Base-by-base conservation (phyloP, 108 stramenopile genomes). In the Thalassiosira profunda region DNA sequence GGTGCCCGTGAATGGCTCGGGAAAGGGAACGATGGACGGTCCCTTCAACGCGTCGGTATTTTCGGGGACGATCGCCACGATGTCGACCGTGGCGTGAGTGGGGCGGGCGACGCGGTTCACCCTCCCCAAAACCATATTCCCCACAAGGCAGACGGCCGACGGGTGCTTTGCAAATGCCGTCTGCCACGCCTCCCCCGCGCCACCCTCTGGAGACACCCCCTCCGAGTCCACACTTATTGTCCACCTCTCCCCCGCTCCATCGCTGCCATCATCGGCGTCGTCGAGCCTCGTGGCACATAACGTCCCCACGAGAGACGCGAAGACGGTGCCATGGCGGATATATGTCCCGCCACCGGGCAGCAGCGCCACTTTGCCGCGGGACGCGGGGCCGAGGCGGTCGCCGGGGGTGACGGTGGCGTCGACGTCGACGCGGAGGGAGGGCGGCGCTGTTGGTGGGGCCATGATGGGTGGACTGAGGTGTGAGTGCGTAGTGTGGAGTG, bases 341-440 rank as follows among this genome's bases (percentile, higher is more conserved):
- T 86, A 88, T 9, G 89, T 89, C 57, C 94, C 94, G 5, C 38
- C 35, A n/a, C 91, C 91, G 7, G 86, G 24, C 10, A 75, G 21
- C 30, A 75, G 36, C 5, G 42, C 10, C 11, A 30, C 51, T 38
- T 61, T 55, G 9, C 34, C 26, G 6, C 47, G 34, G 14, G 67
- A 28, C 20, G 74, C 79, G 35, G 70, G 78, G 8, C 88, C 87
- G 0, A 95, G 40, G 7, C 87, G 81, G 54, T 95, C 94, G 17
- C 94, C 94, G 18, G 94, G 94, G 18, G 84, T 79, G 0, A 95
- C 84, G 0, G 61, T 77, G 15, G 73, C 68, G 33, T 80, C 84
- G 1, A 78, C 31, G 17, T 49, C 18, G 47, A 78, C 83, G 54
- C 90, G 89, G 11, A 91, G 79, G 40, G 33, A 45, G 8, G 87